These are phyloP conservation scores for Phytophthora pseudosyringae DNA, from an alignment of 352 stramenopile genomes.

Conservation along the genomic window DNA sequence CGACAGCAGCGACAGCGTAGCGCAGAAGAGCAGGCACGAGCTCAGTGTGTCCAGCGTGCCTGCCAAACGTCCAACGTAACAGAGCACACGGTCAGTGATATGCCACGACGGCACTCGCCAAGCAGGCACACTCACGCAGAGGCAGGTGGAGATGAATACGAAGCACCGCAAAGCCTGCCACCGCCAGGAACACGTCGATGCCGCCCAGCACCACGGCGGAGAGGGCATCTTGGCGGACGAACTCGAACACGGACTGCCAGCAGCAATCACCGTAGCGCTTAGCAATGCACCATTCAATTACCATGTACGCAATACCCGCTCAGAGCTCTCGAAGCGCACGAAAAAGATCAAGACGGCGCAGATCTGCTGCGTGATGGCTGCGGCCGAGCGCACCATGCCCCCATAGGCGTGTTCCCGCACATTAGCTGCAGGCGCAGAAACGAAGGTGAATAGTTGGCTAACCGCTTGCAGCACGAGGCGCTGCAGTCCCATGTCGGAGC, in stretches of 20 bases:
- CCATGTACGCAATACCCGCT: not conserved
- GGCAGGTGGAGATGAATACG: slow-evolving; percentile 45
- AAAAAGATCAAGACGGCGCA: slow-evolving; percentile 91
- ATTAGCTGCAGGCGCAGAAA: slow-evolving; percentile 53
- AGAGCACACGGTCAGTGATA: slow-evolving; percentile 2
- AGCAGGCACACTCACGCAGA: slow-evolving; percentile 40
- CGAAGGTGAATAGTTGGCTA: not conserved
- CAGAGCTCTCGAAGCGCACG: slow-evolving; percentile 41
- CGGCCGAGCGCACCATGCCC: slow-evolving; percentile 83
- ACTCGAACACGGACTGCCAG: slow-evolving; percentile 74
- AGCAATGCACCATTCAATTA: not conserved
- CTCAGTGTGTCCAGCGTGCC: slow-evolving; percentile 61
- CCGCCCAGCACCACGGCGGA: slow-evolving; percentile 60
- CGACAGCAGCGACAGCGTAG: slow-evolving; percentile 86
- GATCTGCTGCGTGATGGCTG: slow-evolving; percentile 90
- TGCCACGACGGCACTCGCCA: not conserved
- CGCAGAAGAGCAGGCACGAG: slow-evolving; percentile 83
- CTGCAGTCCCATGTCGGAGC: not conserved
- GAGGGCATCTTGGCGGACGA: slow-evolving; percentile 60
- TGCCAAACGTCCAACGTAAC: slow-evolving; percentile 16
- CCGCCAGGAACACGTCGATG: slow-evolving; percentile 64
- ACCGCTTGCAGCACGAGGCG: not conserved
- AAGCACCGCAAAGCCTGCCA: slow-evolving; percentile 65
- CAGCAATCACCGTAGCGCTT: not conserved
- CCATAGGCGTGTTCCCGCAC: slow-evolving; percentile 86